Evolutionary conservation across 345 rosid species (phyloP).

Genomic region (Citrus mangshanensis): DNA sequence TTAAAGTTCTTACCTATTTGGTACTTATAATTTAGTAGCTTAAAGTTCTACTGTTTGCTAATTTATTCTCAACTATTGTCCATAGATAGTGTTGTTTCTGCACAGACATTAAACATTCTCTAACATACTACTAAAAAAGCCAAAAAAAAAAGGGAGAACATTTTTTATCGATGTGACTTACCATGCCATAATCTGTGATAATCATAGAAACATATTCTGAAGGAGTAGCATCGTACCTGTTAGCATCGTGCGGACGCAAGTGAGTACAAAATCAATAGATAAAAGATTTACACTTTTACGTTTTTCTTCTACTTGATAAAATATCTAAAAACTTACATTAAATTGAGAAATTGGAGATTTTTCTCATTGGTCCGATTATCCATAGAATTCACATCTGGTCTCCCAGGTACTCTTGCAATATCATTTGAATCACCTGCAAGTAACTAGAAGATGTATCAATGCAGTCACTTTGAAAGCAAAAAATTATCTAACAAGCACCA

Average conservation of each 20-base stretch:
- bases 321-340: conserved; percentile 43
- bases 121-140: background rate
- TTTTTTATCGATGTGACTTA: conserved; percentile 22
- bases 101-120: background rate
- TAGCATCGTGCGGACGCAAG: background rate
- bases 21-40: background rate
- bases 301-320: background rate
- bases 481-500: background rate
- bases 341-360: conserved; percentile 63
- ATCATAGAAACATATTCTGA: conserved; percentile 74
- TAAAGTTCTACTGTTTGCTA: background rate
- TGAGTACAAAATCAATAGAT: conserved; percentile 8
- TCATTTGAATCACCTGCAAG: conserved; percentile 63
- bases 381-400: conserved; percentile 32
- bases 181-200: conserved; percentile 81
- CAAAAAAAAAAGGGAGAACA: background rate
- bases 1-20: background rate
- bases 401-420: conserved; percentile 46
- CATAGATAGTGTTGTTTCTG: background rate
- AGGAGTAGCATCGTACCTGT: conserved; percentile 81
- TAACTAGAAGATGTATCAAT: background rate
- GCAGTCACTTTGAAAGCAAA: background rate
- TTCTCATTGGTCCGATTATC: conserved; percentile 36
- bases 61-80: background rate
- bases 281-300: background rate